Evolutionary conservation across 2,329 filamentous ascomycete genomes (phyloP).

Genomic region (Keithomyces neogunnii): DNA sequence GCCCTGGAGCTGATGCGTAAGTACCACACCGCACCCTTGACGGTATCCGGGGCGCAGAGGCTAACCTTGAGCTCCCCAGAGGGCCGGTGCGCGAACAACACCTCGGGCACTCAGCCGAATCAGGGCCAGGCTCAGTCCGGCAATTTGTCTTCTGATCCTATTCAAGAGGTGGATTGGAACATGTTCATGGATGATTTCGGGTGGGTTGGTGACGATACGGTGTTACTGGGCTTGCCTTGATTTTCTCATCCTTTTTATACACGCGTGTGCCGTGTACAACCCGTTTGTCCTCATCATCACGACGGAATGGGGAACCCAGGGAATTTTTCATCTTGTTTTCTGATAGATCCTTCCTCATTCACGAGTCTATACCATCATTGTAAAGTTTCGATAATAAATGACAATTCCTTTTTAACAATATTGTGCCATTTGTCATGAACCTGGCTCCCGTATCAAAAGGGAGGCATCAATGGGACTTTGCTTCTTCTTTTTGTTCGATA

Average conservation of each 20-base stretch:
- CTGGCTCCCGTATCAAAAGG: no score
- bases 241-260: background rate
- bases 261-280: background rate
- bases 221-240: slow-evolving; percentile 21
- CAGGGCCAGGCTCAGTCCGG: slow-evolving; percentile 12
- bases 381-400: background rate
- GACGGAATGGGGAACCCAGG: no score
- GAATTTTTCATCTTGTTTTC: no score
- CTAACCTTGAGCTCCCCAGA: background rate
- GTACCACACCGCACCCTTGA: slow-evolving; percentile 3
- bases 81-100: slow-evolving; percentile 1
- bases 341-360: no score
- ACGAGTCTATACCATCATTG: no score
- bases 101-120: slow-evolving; percentile 5
- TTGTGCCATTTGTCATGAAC: no score
- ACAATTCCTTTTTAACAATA: no score
- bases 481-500: no score
- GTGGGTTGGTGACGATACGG: slow-evolving; percentile 26
- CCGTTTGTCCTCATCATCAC: no score
- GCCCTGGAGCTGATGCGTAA: slow-evolving; percentile 22
- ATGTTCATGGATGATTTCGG: slow-evolving; percentile 43
- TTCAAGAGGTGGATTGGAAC: slow-evolving; percentile 41
- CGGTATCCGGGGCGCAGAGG: background rate
- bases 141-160: slow-evolving; percentile 20
- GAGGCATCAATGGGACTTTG: no score